phyloP scores from a whole-genome alignment of 2,329 filamentous ascomycete genomes.

The Colletotrichum tofieldiae region DNA sequence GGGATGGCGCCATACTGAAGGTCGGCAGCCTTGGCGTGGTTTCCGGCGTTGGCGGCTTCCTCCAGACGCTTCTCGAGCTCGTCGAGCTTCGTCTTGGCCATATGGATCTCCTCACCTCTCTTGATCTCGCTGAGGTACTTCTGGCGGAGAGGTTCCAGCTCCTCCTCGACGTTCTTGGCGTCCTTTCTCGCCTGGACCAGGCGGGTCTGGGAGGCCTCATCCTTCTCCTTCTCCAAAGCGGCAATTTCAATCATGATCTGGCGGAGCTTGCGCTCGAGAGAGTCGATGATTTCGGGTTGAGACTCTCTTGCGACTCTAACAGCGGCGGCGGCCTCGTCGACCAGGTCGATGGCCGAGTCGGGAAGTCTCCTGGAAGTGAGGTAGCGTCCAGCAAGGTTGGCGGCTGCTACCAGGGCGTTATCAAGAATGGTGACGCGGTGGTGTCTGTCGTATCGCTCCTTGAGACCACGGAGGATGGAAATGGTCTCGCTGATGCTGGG shows the following conservation, averaged over 20 bases:
- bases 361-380: constrained; percentile 92
- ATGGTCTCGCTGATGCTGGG: constrained; percentile 90
- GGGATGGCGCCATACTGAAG: constrained; percentile 98
- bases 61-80: constrained; percentile 92
- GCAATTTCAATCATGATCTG: constrained; percentile 99
- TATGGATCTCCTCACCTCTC: constrained; percentile 91
- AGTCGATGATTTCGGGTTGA: constrained; percentile 95
- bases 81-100: constrained; percentile 95
- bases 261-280: constrained; percentile 88
- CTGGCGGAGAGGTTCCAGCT: constrained; percentile 90
- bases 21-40: constrained; percentile 91
- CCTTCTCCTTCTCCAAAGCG: constrained; percentile 92
- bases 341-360: constrained; percentile 95
- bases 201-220: constrained; percentile 90
- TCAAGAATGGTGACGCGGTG: constrained; percentile 98
- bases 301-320: constrained; percentile 96
- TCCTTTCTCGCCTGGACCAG: constrained; percentile 89
- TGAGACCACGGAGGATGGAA: constrained; percentile 97
- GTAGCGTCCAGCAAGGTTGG: constrained; percentile 94
- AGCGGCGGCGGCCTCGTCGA: constrained; percentile 97
- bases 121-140: constrained; percentile 96
- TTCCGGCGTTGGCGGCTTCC: constrained; percentile 89
- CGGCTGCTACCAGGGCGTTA: constrained; percentile 90
- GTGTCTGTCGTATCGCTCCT: constrained; percentile 98
- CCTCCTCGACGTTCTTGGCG: constrained; percentile 94